Percentiles rank a stretch among this genome's conserved stretches.
These are phyloP conservation scores for Camellia sinensis DNA, from an alignment of 148 eudicot genomes.

Conservation along the genomic window DNA sequence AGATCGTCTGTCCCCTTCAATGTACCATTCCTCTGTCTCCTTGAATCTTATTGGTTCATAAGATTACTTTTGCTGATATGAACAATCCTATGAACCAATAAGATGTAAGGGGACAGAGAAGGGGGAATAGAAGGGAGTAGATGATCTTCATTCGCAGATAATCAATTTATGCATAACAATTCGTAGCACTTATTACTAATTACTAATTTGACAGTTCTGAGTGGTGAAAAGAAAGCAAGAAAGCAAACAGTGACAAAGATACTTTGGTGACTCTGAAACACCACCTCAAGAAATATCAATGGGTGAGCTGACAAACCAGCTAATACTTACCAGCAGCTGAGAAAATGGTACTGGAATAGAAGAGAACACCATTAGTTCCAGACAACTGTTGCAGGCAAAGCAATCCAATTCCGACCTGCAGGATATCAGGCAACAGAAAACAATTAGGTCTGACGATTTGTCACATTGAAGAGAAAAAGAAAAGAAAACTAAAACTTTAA, in stretches of 20 bases:
- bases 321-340: constrained; percentile 66
- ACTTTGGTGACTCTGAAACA: not conserved
- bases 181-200: not conserved
- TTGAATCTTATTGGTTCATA: too few relatives aligned
- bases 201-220: not conserved
- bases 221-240: constrained; percentile 4
- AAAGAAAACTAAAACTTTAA: constrained; percentile 8
- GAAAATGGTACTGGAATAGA: constrained; percentile 87
- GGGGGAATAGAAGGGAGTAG: too few relatives aligned
- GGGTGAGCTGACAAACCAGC: not conserved
- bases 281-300: not conserved
- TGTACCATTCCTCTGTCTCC: too few relatives aligned
- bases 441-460: not conserved
- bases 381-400: constrained; percentile 78
- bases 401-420: constrained; percentile 88
- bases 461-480: not conserved
- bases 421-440: constrained; percentile 10
- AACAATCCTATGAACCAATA: too few relatives aligned
- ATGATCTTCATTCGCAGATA: too few relatives aligned
- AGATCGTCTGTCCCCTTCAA: too few relatives aligned
- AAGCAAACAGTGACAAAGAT: not conserved
- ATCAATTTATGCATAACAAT: constrained; percentile 1
- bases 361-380: constrained; percentile 90
- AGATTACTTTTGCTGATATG: too few relatives aligned
- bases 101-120: too few relatives aligned